Evolutionary conservation across 2,329 filamentous ascomycete genomes (phyloP).

Genomic region (Pochonia chlamydosporia): DNA sequence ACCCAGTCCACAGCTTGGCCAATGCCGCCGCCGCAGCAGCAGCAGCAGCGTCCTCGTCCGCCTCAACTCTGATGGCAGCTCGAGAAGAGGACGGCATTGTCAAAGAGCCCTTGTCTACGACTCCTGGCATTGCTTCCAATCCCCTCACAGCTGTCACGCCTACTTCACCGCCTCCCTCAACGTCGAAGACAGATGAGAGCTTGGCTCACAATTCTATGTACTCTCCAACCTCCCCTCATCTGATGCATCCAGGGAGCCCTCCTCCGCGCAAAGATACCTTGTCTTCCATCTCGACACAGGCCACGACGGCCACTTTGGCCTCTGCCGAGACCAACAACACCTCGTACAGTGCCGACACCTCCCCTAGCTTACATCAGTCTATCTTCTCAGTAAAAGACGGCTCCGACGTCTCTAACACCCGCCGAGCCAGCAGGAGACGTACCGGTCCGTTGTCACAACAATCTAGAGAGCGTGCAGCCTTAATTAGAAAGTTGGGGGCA

Average conservation of each 20-base stretch:
- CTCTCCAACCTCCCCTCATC: conserved; percentile 12
- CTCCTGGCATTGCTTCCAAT: conserved; percentile 10
- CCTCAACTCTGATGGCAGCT: conserved; percentile 12
- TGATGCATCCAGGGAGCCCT: conserved; percentile 22
- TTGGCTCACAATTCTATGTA: conserved; percentile 9
- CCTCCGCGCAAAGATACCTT: conserved; percentile 42
- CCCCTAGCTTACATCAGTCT: conserved; percentile 43
- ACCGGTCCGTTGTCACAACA: conserved; percentile 53
- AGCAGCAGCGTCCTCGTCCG: neutral
- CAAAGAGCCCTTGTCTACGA: conserved; percentile 2
- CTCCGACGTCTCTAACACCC: conserved; percentile 45
- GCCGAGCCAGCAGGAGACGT: conserved; percentile 51
- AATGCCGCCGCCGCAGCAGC: conserved; percentile 20
- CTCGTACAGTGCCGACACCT: conserved; percentile 48
- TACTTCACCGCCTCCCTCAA: conserved; percentile 16
- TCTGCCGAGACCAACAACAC: conserved; percentile 43
- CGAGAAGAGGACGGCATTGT: conserved; percentile 1
- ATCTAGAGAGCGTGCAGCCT: conserved; percentile 52
- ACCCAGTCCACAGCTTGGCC: conserved; percentile 31
- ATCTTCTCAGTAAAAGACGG: conserved; percentile 53
- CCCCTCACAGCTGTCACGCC: conserved; percentile 13
- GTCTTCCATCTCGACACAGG: conserved; percentile 48
- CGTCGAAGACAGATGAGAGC: conserved; percentile 8
- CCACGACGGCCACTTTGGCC: conserved; percentile 36
- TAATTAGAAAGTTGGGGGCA: conserved; percentile 55